Evolutionary conservation across 768 basidiomycete genomes (phyloP), one percentile per base, ranked within the genome.

Genomic region (Mycena filopes): DNA sequence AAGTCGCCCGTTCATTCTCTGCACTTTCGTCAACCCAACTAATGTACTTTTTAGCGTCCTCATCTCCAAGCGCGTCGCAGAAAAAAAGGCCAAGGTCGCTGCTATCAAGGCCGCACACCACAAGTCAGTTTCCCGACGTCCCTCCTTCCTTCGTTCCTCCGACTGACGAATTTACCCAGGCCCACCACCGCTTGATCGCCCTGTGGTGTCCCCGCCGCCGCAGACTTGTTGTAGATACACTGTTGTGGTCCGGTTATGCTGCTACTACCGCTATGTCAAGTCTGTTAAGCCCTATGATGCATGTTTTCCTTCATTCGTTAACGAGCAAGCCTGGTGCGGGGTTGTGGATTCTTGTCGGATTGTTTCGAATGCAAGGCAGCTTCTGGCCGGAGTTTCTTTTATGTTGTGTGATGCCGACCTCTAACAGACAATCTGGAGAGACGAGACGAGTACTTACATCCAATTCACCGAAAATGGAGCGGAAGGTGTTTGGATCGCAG

Each of bases 51-150:
- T 0, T 65, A 91, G 89, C 38, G 82, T 84, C 65, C 83, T 96
- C 76, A 77, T 98, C 60, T 83, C 89, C 82, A 96, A 98, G 85
- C 95, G 94, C 74, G 81, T 95, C 65, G 89, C 93, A 65, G 96
- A 98, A 85, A 94, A 91, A 87, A 96, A 97, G 87, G 89, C 88
- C 76, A 93, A 95, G 84, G 87, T 85, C 73, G 93, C 94, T 40
- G 93, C 94, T 46, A 83, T 90, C 87, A 94, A 94, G 82, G 93
- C 93, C 36, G 86, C 91, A 54, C 93, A 94, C 86, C 85, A 87
- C 79, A 87, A 88, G 86, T 86, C 70, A 26, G 84, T 74, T 49
- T 53, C 21, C 18, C 9, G 4, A 8, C 13, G 2, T 21, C 9
- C 25, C 29, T 40, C 46, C 12, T n/a, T 26, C 25, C 51, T n/a